Evolutionary conservation across 2,329 filamentous ascomycete genomes (phyloP), one percentile per base, ranked within the genome.

Genomic region (Stagonosporopsis vannaccii): DNA sequence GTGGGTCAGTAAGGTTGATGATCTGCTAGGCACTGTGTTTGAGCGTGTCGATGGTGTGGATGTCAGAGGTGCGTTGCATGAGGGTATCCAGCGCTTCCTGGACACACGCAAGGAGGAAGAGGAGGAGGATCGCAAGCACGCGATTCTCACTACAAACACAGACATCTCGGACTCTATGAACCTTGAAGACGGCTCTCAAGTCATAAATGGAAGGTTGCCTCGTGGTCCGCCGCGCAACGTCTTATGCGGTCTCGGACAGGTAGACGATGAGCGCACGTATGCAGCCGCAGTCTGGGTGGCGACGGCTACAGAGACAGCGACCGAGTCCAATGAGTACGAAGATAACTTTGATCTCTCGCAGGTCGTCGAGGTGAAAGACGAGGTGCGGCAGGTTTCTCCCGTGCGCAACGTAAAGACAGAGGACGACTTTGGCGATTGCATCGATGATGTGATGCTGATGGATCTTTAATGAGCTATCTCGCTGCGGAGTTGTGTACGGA

Each of bases 371-470:
- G 28, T 46, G 7, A 11, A 35, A 6, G 35, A 36, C 26, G 22
- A 41, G 6, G 45, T 6, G n/a, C 8, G 22, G n/a, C 45, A 28
- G 25, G 8, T 1, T 39, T 26, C 45, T 3, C 33, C 26, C 5
- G 22, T 33, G 35, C 33, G n/a, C 5, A 19, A 6, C 19, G n/a
- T 44, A 15, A 43, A 39, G n/a, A 23, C n/a, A n/a, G 56, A 58
- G 15, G 36, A 44, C 3, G 50, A 42, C 2, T 48, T 51, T 13
- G 50, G 41, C 2, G 56, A 60, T 15, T 58, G 46, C n/a, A 42
- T 63, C 3, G 66, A 66, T 2, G 68, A 71, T 28, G 68, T 69
- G 3, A 71, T 70, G 68, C 48, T 71, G 54, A 58, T 70, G 65
- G 67, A 67, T 37, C 9, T 65, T 15, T 68, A 25, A 44, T 32